These are phyloP conservation scores for Millerago galiae DNA, from an alignment of 805 yeast genomes.

Conservation along the genomic window DNA sequence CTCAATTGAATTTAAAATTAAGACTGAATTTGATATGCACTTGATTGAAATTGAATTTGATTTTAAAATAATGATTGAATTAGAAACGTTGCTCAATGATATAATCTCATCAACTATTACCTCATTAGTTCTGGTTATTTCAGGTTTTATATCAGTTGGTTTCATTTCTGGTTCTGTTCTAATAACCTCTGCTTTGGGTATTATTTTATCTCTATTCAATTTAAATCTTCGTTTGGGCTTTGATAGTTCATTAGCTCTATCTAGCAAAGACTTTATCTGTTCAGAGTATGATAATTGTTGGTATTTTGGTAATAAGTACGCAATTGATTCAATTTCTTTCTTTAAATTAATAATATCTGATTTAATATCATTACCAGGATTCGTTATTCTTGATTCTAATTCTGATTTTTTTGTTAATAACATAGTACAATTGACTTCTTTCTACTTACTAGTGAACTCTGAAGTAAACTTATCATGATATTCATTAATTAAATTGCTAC, in stretches of 20 bases:
- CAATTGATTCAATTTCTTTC: conserved; percentile 10
- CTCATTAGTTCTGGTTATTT: not conserved
- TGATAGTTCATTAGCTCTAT: not conserved
- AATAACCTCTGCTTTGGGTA: not conserved
- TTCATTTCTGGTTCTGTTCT: not conserved
- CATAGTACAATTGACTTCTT: too few species aligned
- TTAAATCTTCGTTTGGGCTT: conserved; percentile 7
- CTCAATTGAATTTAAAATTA: conserved; percentile 10
- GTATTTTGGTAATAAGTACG: conserved; percentile 18
- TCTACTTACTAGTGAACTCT: conserved; percentile 1
- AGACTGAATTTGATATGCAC: conserved; percentile 8
- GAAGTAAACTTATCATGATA: not conserved
- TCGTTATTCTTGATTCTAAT: not conserved
- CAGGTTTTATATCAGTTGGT: not conserved
- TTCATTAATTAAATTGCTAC: not conserved
- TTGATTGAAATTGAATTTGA: conserved; percentile 10
- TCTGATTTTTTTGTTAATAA: not conserved
- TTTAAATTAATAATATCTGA: conserved; percentile 5
- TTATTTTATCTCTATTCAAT: conserved; percentile 6
- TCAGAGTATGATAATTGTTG: conserved; percentile 18
- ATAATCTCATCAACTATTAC: not conserved
- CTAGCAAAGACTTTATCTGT: conserved; percentile 8
- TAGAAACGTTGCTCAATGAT: conserved; percentile 6
- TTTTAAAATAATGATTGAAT: conserved; percentile 7
- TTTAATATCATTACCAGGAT: not conserved